Conservation (phyloP, 768 basidiomycete species). For the Imleria badia region DNA sequence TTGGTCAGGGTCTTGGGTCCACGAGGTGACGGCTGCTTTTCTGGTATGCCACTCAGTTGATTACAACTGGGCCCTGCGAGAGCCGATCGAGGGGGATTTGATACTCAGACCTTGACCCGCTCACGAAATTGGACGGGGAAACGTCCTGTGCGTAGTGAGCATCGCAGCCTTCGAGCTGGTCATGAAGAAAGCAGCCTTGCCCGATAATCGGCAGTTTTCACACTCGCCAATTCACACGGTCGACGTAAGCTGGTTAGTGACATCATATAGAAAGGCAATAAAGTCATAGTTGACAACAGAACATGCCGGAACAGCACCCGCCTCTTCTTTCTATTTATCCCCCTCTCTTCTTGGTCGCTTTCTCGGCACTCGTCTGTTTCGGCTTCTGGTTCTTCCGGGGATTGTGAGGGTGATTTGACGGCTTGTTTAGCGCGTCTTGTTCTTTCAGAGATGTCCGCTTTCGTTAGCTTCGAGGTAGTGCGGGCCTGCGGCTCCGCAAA, state of each 20-base stretch:
- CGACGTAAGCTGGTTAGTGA: no score
- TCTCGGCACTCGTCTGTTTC: conserved; percentile 6
- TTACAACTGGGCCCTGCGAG: conserved; percentile 63
- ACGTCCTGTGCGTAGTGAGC: conserved; percentile 59
- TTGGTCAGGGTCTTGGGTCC: conserved; percentile 42
- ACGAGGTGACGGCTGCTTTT: conserved; percentile 42
- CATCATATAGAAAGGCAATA: no score
- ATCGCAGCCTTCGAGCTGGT: conserved; percentile 64
- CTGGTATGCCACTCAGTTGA: conserved; percentile 65
- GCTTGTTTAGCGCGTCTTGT: not conserved
- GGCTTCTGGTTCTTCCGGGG: conserved; percentile 11
- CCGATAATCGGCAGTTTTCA: no score
- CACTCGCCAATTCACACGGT: not conserved
- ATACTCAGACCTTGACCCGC: conserved; percentile 85
- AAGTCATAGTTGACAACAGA: no score
- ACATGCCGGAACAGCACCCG: conserved; percentile 10
- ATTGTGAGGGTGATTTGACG: not conserved
- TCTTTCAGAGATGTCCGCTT: conserved; percentile 2
- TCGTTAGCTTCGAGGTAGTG: conserved; percentile 7
- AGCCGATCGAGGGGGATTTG: conserved; percentile 59
- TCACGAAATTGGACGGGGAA: conserved; percentile 45
- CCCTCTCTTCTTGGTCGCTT: conserved; percentile 16
- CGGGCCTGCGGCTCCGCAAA: conserved; percentile 9
- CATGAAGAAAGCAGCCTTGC: not conserved
- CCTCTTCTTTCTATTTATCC: conserved; percentile 31